Evolutionary conservation across 306 rosid species (phyloP).

Genomic region (Hippophae rhamnoides): DNA sequence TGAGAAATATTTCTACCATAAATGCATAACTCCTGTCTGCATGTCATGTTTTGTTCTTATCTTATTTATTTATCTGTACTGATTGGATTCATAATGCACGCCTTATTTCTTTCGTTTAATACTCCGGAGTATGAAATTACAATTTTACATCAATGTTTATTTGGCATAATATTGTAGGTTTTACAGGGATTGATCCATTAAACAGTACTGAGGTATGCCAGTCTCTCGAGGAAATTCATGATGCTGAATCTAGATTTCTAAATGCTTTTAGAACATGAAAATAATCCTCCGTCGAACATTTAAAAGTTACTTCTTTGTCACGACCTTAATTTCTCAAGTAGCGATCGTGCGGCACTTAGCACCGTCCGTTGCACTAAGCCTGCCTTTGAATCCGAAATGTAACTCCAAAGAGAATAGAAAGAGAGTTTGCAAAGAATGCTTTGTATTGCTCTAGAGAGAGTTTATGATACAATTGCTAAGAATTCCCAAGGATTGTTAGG

Average conservation of each 20-base stretch:
- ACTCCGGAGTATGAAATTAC: not conserved
- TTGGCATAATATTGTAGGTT: conserved; percentile 51
- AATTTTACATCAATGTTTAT: conserved; percentile 5
- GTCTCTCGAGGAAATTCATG: conserved; percentile 2
- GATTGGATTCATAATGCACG: conserved; percentile 1
- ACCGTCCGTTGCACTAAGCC: too few species aligned
- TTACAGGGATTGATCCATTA: conserved; percentile 82
- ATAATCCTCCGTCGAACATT: not conserved
- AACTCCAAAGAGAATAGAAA: too few species aligned
- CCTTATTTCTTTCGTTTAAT: not conserved
- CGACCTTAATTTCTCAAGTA: too few species aligned
- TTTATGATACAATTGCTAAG: too few species aligned
- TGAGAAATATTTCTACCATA: too few species aligned
- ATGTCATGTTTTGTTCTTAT: too few species aligned
- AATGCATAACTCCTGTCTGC: too few species aligned
- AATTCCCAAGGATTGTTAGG: too few species aligned
- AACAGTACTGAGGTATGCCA: conserved; percentile 50
- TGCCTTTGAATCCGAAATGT: too few species aligned
- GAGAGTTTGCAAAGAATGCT: too few species aligned
- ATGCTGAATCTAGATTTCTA: not conserved
- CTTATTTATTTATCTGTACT: not conserved
- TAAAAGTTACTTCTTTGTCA: not conserved
- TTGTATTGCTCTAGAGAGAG: too few species aligned
- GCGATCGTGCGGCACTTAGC: too few species aligned
- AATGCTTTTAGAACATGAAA: not conserved